Conservation (phyloP, 139 green algal species). For the Tetraselmis striata region DNA sequence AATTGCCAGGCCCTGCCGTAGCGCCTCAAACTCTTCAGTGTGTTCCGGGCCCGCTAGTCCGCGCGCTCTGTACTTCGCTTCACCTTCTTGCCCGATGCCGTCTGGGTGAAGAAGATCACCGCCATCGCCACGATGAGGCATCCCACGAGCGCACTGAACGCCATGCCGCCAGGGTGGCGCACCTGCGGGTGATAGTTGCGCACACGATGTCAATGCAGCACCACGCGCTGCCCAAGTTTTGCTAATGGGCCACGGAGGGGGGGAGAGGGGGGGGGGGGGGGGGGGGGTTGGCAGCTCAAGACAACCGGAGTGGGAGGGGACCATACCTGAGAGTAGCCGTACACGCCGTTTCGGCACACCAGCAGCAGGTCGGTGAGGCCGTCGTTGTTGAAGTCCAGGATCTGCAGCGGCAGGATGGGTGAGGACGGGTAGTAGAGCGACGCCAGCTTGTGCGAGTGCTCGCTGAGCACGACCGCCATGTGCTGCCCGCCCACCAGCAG, state of each 20-base stretch:
- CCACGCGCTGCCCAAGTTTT: background rate
- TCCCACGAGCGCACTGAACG: slow-evolving; percentile 69
- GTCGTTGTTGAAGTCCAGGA: slow-evolving; percentile 86
- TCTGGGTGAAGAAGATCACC: slow-evolving; percentile 70
- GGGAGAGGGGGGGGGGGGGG: no score
- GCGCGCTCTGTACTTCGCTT: slow-evolving; percentile 48
- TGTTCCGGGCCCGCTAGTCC: no score
- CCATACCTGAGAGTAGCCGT: slow-evolving; percentile 58
- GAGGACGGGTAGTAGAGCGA: slow-evolving; percentile 22
- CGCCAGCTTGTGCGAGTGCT: slow-evolving; percentile 57
- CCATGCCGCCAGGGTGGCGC: slow-evolving; percentile 58
- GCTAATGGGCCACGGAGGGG: background rate
- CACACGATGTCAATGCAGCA: no score
- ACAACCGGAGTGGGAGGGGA: background rate
- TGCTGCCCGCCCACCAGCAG: slow-evolving; percentile 49
- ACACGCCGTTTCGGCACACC: slow-evolving; percentile 51
- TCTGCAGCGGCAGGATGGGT: slow-evolving; percentile 38
- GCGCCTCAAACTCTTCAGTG: no score
- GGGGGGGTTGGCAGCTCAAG: no score
- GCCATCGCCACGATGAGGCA: slow-evolving; percentile 79
- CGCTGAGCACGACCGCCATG: slow-evolving; percentile 49
- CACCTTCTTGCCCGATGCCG: slow-evolving; percentile 9
- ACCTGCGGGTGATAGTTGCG: slow-evolving; percentile 59
- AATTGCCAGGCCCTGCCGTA: no score
- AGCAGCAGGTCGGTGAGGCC: slow-evolving; percentile 82